phyloP scores from a whole-genome alignment of 2,329 filamentous ascomycete genomes.

The Clonostachys rhizophaga region DNA sequence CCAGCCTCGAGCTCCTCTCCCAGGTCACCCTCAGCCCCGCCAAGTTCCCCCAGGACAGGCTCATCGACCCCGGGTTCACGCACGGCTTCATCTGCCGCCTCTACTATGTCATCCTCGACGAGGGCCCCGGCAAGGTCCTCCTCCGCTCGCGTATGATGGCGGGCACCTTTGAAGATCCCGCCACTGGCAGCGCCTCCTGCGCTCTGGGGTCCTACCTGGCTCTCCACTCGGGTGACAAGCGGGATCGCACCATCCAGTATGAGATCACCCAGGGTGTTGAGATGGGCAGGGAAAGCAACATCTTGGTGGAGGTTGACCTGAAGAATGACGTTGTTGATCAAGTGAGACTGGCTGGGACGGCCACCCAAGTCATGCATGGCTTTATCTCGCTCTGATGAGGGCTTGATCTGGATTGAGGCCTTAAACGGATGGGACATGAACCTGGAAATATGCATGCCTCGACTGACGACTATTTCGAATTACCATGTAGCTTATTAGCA shows the following conservation, averaged over 20 bases:
- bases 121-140: slow-evolving; percentile 15
- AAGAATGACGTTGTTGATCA: slow-evolving; percentile 19
- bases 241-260: slow-evolving; percentile 30
- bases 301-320: slow-evolving; percentile 37
- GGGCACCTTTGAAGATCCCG: slow-evolving; percentile 48
- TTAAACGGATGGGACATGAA: too few species aligned
- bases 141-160: slow-evolving; percentile 60
- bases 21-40: slow-evolving; percentile 23
- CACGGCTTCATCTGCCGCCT: slow-evolving; percentile 49
- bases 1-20: slow-evolving; percentile 53
- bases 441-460: too few species aligned
- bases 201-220: slow-evolving; percentile 51
- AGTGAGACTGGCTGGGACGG: slow-evolving; percentile 25
- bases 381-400: slow-evolving; percentile 15
- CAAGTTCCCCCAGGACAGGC: slow-evolving; percentile 19
- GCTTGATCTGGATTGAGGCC: background rate
- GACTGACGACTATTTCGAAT: too few species aligned
- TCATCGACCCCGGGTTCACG: slow-evolving; percentile 51
- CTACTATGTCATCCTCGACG: slow-evolving; percentile 47
- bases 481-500: too few species aligned
- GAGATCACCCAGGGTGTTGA: slow-evolving; percentile 62
- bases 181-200: slow-evolving; percentile 59
- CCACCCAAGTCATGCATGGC: slow-evolving; percentile 27
- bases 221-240: slow-evolving; percentile 22
- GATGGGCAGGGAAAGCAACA: slow-evolving; percentile 56